Conservation (phyloP, 2,329 filamentous ascomycete genomes). For the Colletotrichum musae region DNA sequence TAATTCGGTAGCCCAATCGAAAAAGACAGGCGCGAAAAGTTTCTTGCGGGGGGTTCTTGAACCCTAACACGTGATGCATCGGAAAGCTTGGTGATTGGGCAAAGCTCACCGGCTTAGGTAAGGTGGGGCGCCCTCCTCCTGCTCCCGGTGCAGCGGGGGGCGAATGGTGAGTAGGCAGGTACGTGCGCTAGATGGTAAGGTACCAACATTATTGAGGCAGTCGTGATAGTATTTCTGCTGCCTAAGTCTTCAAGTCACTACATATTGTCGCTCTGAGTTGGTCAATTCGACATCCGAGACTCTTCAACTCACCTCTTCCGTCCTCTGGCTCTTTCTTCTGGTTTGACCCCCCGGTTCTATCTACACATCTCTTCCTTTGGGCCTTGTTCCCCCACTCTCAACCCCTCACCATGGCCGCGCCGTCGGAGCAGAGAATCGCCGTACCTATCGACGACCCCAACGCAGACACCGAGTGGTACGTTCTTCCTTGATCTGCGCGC, state of each 20-base stretch:
- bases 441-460: constrained; percentile 96
- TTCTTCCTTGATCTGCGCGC: constrained; percentile 44
- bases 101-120: too few relatives aligned
- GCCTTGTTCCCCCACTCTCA: neutral
- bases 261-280: neutral
- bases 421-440: constrained; percentile 74
- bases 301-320: too few relatives aligned
- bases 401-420: constrained; percentile 68
- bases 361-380: neutral
- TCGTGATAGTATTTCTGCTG: neutral
- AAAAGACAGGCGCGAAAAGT: constrained; percentile 41
- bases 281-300: too few relatives aligned
- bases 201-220: too few relatives aligned
- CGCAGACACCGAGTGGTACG: constrained; percentile 96
- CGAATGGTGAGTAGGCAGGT: too few relatives aligned
- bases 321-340: neutral
- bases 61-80: constrained; percentile 54
- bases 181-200: too few relatives aligned
- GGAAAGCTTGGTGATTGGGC: constrained; percentile 8
- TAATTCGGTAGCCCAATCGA: constrained; percentile 55
- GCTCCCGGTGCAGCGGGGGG: too few relatives aligned
- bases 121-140: too few relatives aligned
- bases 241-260: neutral
- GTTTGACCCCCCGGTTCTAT: neutral
- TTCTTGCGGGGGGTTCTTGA: constrained; percentile 52